phyloP scores from a whole-genome alignment of 2,329 filamentous ascomycete genomes.

The Aureobasidium sp. region DNA sequence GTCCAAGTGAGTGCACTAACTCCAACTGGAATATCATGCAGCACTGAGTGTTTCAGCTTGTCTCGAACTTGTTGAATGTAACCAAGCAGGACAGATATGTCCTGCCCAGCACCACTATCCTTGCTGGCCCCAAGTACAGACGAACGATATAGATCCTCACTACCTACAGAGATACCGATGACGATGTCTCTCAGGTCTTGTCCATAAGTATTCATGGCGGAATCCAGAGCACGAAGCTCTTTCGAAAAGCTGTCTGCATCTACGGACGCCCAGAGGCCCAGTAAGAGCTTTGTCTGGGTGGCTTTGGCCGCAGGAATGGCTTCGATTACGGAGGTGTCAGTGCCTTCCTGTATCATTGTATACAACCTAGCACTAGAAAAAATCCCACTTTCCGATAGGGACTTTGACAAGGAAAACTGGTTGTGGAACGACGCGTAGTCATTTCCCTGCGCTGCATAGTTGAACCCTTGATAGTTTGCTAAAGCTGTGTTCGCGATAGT shows the following conservation, averaged over 20 bases:
- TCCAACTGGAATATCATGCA: neutral
- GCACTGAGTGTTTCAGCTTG: neutral
- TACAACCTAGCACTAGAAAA: conserved; percentile 68
- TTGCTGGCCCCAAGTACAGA: neutral
- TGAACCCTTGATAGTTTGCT: neutral
- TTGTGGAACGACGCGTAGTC: conserved; percentile 47
- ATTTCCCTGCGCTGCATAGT: neutral
- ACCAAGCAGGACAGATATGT: neutral
- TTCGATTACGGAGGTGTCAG: neutral
- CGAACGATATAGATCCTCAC: conserved; percentile 59
- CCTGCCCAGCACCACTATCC: neutral
- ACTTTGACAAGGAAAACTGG: conserved; percentile 60
- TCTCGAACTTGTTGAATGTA: neutral
- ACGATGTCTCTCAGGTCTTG: conserved; percentile 57
- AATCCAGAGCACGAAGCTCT: conserved; percentile 65
- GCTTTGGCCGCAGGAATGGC: neutral
- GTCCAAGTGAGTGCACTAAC: neutral
- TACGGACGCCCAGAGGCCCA: conserved; percentile 75
- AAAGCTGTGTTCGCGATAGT: too few relatives aligned
- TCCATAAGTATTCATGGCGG: conserved; percentile 58
- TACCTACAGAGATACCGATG: conserved; percentile 77
- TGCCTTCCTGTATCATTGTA: conserved; percentile 29
- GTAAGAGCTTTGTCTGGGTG: conserved; percentile 45
- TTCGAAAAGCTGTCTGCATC: conserved; percentile 57
- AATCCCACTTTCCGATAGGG: conserved; percentile 55